Evolutionary conservation across 1,284 basidiomycete genomes (phyloP).

Genomic region (Puccinia polysora): DNA sequence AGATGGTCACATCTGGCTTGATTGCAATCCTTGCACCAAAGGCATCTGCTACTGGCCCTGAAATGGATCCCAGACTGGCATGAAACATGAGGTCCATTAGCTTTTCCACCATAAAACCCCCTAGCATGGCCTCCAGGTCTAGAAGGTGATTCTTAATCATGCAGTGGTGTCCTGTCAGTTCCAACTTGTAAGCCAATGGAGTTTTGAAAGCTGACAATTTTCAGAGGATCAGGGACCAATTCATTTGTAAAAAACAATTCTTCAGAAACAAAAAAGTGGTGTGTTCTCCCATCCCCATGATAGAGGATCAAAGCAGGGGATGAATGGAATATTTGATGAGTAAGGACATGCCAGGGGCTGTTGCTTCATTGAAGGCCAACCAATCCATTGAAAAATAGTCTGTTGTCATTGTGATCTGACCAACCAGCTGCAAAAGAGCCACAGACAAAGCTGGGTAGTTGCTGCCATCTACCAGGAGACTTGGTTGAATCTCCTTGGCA

Average conservation of each 20-base stretch:
- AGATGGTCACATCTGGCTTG: neutral
- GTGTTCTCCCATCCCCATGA: neutral
- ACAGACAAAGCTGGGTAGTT: too few species aligned
- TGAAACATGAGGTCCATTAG: neutral
- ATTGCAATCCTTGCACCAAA: neutral
- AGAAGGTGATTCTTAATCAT: neutral
- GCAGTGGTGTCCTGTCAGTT: too few species aligned
- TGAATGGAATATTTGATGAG: neutral
- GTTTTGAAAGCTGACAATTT: too few species aligned
- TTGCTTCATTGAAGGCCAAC: too few species aligned
- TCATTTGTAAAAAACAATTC: neutral
- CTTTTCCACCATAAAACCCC: neutral
- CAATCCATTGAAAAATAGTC: too few species aligned
- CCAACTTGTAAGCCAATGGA: too few species aligned
- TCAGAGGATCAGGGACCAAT: slow-evolving; percentile 4
- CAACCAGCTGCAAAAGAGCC: too few species aligned
- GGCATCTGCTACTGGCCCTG: neutral
- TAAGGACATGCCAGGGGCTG: too few species aligned
- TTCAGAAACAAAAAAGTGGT: neutral
- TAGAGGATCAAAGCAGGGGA: neutral
- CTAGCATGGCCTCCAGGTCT: neutral
- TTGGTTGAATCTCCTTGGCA: too few species aligned
- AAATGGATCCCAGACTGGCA: neutral
- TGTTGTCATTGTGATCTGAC: too few species aligned
- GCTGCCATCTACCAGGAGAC: too few species aligned